phyloP scores from a whole-genome alignment of 345 rosid species.

The Diplotaxis tenuifolia region DNA sequence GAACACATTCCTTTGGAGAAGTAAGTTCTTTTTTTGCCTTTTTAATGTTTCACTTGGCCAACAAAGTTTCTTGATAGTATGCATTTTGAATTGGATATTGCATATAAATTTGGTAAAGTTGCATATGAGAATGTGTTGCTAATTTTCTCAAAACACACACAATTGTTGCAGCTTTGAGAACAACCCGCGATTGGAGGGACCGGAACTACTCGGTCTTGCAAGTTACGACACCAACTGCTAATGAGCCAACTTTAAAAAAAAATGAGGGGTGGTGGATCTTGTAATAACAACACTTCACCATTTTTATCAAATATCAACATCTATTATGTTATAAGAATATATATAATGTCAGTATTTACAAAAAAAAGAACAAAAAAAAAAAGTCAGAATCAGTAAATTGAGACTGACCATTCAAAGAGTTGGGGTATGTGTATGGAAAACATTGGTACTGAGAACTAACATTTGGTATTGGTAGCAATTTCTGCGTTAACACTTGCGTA shows the following conservation, averaged over 20 bases:
- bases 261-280: slow-evolving; percentile 33
- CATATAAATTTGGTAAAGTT: background rate
- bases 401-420: background rate
- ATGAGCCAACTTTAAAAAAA: slow-evolving; percentile 32
- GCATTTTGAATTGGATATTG: background rate
- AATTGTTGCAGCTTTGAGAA: slow-evolving; percentile 72
- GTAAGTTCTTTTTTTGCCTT: slow-evolving; percentile 42
- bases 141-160: background rate
- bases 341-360: slow-evolving; percentile 20
- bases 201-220: slow-evolving; percentile 84
- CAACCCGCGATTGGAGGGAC: slow-evolving; percentile 89
- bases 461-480: slow-evolving; percentile 26
- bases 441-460: too few relatives aligned
- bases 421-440: too few relatives aligned
- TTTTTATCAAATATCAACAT: slow-evolving; percentile 20
- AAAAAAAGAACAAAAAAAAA: background rate
- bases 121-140: background rate
- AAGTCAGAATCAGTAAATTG: slow-evolving; percentile 6
- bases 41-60: background rate
- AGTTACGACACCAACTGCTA: slow-evolving; percentile 87
- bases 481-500: background rate
- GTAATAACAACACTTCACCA: slow-evolving; percentile 39
- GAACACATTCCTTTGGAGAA: slow-evolving; percentile 80
- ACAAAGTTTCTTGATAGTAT: background rate
- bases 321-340: slow-evolving; percentile 32